phyloP scores from a whole-genome alignment of 2,329 filamentous ascomycete species.

The Xylaria sp. region DNA sequence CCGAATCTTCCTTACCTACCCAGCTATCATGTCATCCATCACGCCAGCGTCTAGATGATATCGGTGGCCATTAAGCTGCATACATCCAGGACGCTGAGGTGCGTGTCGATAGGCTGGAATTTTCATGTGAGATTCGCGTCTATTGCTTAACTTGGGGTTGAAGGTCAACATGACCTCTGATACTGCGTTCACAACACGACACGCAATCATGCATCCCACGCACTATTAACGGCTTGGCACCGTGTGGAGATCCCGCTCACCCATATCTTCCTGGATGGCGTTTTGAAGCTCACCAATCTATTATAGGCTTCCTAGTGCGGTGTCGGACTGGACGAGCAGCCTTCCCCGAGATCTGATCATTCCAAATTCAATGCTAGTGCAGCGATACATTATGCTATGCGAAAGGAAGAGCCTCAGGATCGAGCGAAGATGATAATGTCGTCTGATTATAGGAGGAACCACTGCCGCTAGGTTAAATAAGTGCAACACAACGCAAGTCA shows the following conservation, averaged over 20 bases:
- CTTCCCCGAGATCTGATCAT: slow-evolving; percentile 15
- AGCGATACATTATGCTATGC: slow-evolving; percentile 15
- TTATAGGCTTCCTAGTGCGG: slow-evolving; percentile 24
- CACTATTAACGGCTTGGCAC: slow-evolving; percentile 35
- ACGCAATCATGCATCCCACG: slow-evolving; percentile 38
- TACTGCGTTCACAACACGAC: slow-evolving; percentile 21
- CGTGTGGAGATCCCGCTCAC: slow-evolving; percentile 32
- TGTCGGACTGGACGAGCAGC: slow-evolving; percentile 24
- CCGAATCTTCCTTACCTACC: slow-evolving; percentile 25
- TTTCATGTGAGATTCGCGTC: slow-evolving; percentile 32
- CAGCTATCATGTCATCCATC: slow-evolving; percentile 34
- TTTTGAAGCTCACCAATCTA: slow-evolving; percentile 23
- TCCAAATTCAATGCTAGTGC: slow-evolving; percentile 26
- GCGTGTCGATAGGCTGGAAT: slow-evolving; percentile 35
- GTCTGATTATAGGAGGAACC: slow-evolving; percentile 28
- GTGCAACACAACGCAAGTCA: slow-evolving; percentile 35
- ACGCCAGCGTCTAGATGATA: slow-evolving; percentile 23
- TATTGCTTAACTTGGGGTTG: slow-evolving; percentile 26
- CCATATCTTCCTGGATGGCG: slow-evolving; percentile 15
- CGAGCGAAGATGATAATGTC: slow-evolving; percentile 14
- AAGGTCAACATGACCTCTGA: slow-evolving; percentile 22
- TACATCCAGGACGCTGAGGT: slow-evolving; percentile 26
- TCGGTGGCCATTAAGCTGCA: slow-evolving; percentile 33
- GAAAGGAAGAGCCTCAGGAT: slow-evolving; percentile 22
- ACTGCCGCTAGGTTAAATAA: slow-evolving; percentile 21